A percentile compares a stretch with the other conserved stretches of the same genome.
Conservation (phyloP, 2,329 filamentous ascomycete genomes). For the Cryphonectria carpinicola region DNA sequence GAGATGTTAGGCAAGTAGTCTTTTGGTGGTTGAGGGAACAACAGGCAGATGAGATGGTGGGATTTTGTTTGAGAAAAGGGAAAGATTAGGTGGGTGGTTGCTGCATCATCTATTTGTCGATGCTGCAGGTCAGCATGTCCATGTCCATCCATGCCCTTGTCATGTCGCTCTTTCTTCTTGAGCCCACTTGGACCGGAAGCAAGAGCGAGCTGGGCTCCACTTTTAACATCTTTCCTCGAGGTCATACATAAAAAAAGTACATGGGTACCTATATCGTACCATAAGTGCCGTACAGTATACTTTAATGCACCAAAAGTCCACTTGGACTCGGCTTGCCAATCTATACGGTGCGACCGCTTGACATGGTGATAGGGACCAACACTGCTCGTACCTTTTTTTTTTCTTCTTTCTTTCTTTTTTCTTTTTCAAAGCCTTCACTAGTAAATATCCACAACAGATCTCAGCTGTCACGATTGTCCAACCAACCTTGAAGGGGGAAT, state of each 20-base stretch:
- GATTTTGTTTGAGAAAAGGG: background rate
- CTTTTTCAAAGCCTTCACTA: background rate
- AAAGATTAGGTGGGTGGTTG: background rate
- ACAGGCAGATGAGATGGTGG: background rate
- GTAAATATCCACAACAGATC: background rate
- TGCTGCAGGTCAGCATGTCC: conserved; percentile 8
- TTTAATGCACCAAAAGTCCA: background rate
- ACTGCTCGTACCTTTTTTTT: background rate
- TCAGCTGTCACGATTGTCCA: background rate
- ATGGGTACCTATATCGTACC: conserved; percentile 8
- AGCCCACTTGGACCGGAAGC: conserved; percentile 8
- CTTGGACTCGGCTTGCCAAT: background rate
- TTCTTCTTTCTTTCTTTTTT: background rate
- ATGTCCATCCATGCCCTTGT: background rate
- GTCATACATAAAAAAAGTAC: background rate
- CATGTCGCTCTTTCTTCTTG: conserved; percentile 1
- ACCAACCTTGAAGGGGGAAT: background rate
- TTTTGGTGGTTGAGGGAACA: background rate
- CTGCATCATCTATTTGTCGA: conserved; percentile 4
- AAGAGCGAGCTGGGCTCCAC: background rate
- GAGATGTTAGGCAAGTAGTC: background rate
- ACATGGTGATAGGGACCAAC: background rate
- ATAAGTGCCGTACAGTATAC: conserved; percentile 2
- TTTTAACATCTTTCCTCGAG: background rate
- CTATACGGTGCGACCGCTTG: background rate